Percentiles rank a stretch among this genome's conserved stretches.
These are phyloP conservation scores for Apium graveolens DNA, from an alignment of 129 eudicot species.

Conservation along the genomic window DNA sequence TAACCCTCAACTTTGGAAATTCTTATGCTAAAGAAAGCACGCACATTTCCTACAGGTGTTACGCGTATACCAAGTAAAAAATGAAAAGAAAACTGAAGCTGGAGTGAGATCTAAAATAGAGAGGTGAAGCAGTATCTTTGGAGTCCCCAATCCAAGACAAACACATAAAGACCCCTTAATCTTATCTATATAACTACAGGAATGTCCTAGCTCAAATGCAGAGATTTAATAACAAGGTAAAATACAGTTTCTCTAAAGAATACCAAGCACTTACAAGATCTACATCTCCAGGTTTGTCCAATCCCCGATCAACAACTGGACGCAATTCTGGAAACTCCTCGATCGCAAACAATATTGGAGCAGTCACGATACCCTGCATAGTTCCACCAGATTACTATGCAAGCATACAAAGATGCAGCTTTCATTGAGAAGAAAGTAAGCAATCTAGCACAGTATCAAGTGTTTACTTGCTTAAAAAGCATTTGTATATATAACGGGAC, in stretches of 20 bases:
- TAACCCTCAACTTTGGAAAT: not conserved
- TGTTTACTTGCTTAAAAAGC: too few species aligned
- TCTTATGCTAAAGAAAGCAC: not conserved
- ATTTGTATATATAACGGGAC: not conserved
- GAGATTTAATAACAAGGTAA: not conserved
- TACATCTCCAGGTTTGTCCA: constrained; percentile 63
- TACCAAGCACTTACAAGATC: constrained; percentile 57
- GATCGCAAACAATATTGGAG: constrained; percentile 85
- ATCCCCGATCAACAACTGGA: constrained; percentile 61
- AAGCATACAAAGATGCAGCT: not conserved
- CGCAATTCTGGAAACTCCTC: constrained; percentile 90
- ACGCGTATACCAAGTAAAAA: not conserved
- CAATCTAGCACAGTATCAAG: not conserved
- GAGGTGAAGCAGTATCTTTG: not conserved
- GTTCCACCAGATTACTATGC: constrained; percentile 15
- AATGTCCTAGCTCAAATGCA: not conserved
- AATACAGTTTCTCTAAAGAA: not conserved
- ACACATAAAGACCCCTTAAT: not conserved
- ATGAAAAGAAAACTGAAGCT: not conserved
- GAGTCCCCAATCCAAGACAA: not conserved
- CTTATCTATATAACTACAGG: not conserved
- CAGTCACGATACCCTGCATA: constrained; percentile 77
- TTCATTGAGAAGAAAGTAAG: not conserved
- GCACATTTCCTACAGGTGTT: not conserved
- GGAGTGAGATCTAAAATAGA: not conserved